Percentiles rank a stretch among this genome's conserved stretches.
phyloP scores from a whole-genome alignment of 768 basidiomycete species.

The Tricholoma terreum region DNA sequence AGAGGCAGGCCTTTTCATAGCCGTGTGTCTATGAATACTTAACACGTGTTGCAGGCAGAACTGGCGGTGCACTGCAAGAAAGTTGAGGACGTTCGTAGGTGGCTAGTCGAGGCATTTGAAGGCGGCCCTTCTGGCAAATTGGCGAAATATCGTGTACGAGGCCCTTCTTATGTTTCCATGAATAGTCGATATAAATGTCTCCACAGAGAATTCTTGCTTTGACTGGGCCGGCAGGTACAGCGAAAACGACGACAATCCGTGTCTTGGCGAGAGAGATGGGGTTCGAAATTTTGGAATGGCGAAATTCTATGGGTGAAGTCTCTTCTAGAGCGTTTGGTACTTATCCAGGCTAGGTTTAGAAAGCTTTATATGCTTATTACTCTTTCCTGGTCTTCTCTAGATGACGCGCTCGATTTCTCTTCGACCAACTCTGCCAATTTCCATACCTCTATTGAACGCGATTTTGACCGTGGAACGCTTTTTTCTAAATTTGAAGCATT shows the following conservation, averaged over 20 bases:
- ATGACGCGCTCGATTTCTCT: neutral
- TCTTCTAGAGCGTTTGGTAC: conserved; percentile 21
- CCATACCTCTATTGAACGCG: conserved; percentile 6
- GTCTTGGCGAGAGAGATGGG: conserved; percentile 72
- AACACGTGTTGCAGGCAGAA: conserved; percentile 45
- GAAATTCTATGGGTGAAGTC: conserved; percentile 59
- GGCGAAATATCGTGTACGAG: conserved; percentile 70
- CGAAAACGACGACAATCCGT: conserved; percentile 83
- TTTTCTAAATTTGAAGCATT: conserved; percentile 76
- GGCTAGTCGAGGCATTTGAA: conserved; percentile 71
- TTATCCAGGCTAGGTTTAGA: neutral
- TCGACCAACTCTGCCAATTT: neutral
- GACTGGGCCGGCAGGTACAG: conserved; percentile 87
- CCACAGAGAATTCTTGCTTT: conserved; percentile 76
- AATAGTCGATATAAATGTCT: neutral
- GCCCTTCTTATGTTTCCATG: neutral
- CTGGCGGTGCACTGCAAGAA: conserved; percentile 80
- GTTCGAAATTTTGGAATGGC: conserved; percentile 86
- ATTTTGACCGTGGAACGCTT: conserved; percentile 40
- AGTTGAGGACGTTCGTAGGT: conserved; percentile 72
- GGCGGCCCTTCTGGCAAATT: conserved; percentile 62
- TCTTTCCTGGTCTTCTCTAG: neutral
- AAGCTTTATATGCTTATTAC: neutral
- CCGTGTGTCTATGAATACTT: neutral
- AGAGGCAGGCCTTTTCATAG: conserved; percentile 36